phyloP scores from a whole-genome alignment of 139 green algal species.

The Chlorella vulgaris region DNA sequence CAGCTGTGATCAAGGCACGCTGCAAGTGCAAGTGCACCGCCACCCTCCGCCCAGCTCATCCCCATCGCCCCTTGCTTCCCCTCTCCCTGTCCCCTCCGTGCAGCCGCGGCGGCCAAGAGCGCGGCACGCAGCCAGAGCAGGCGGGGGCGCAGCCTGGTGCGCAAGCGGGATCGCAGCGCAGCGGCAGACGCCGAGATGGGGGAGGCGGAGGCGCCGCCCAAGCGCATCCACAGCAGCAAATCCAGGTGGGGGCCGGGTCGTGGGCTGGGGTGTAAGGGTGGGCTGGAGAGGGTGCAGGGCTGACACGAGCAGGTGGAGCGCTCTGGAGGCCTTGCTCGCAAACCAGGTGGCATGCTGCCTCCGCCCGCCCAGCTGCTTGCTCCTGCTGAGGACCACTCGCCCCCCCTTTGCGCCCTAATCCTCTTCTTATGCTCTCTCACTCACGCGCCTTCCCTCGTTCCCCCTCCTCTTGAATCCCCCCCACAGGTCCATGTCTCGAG shows the following conservation, averaged over 20 bases:
- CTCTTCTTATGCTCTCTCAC: not conserved
- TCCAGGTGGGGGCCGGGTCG: slow-evolving; percentile 47
- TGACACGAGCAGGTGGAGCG: no score
- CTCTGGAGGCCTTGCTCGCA: no score
- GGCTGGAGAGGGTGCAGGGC: no score
- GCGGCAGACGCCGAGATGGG: slow-evolving; percentile 63
- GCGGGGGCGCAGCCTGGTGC: slow-evolving; percentile 46
- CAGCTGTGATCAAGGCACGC: no score
- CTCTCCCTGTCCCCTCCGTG: not conserved
- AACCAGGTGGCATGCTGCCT: not conserved
- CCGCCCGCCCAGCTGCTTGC: no score
- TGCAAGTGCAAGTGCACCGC: no score
- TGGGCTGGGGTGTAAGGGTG: not conserved
- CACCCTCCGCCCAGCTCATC: no score
- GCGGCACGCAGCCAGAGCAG: slow-evolving; percentile 58
- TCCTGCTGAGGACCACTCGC: no score
- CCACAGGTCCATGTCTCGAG: slow-evolving; percentile 82
- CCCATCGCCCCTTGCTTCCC: no score
- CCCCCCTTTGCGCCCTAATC: not conserved
- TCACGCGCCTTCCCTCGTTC: not conserved
- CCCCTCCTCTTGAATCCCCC: not conserved
- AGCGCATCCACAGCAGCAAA: slow-evolving; percentile 85
- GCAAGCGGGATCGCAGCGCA: slow-evolving; percentile 70
- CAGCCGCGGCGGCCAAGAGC: slow-evolving; percentile 69
- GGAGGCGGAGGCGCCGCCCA: slow-evolving; percentile 49